Conservation (phyloP, 495 filamentous ascomycete species). For the Tricharina praecox region DNA sequence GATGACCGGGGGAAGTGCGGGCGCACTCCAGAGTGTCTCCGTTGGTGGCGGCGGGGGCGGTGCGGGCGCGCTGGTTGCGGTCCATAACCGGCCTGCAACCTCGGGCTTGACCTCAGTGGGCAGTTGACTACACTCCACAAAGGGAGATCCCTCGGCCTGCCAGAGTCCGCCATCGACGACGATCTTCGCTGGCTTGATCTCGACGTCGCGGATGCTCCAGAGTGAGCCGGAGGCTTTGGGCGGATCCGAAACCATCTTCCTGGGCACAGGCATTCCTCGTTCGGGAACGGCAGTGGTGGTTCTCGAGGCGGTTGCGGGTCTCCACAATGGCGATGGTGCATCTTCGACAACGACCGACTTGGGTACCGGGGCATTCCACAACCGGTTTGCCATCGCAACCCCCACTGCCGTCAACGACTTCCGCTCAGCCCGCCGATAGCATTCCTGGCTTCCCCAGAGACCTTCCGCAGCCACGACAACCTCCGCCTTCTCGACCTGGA, state of each 20-base stretch:
- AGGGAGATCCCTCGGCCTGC: too few relatives aligned
- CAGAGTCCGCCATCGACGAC: too few relatives aligned
- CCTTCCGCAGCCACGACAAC: background rate
- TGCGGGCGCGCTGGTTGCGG: background rate
- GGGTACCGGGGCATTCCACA: background rate
- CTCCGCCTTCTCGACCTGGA: background rate
- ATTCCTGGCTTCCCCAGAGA: background rate
- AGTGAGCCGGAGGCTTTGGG: background rate
- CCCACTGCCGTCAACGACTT: background rate
- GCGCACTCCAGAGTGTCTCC: too few relatives aligned
- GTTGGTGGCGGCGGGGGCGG: too few relatives aligned
- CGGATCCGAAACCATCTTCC: background rate
- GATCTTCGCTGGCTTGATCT: background rate
- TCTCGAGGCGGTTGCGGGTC: too few relatives aligned
- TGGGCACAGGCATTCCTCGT: slow-evolving; percentile 1
- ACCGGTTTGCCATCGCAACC: background rate
- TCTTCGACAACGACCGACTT: background rate
- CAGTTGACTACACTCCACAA: too few relatives aligned
- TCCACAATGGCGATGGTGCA: too few relatives aligned
- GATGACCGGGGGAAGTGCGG: too few relatives aligned
- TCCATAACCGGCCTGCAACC: slow-evolving; percentile 4
- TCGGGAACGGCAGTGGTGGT: slow-evolving; percentile 18
- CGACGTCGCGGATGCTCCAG: background rate
- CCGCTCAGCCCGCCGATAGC: background rate
- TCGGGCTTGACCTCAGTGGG: slow-evolving; percentile 1